Conservation (phyloP, 1,284 basidiomycete genomes). For the Leccinum holopus region DNA sequence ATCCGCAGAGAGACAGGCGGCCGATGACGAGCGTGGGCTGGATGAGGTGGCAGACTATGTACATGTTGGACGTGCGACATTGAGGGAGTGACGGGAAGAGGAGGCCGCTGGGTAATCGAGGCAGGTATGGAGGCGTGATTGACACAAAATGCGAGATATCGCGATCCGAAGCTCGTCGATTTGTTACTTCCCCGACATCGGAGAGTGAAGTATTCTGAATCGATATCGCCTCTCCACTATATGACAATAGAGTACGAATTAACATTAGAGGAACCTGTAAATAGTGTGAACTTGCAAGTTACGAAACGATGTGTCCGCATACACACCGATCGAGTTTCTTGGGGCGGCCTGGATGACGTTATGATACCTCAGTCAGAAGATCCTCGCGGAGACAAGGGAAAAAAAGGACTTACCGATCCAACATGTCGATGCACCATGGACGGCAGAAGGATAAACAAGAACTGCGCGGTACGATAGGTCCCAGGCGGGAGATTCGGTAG, state of each 20-base stretch:
- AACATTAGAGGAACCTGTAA: conserved; percentile 43
- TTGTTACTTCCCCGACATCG: conserved; percentile 78
- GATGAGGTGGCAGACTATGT: conserved; percentile 37
- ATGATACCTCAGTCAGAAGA: too few species aligned
- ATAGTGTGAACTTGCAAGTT: conserved; percentile 11
- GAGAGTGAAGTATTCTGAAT: conserved; percentile 91
- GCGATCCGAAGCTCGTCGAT: conserved; percentile 62
- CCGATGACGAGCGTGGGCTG: conserved; percentile 40
- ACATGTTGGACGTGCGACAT: conserved; percentile 32
- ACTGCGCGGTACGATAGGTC: too few species aligned
- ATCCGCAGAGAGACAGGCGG: conserved; percentile 55
- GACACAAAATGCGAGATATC: conserved; percentile 42
- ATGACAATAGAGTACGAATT: conserved; percentile 74
- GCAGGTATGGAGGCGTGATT: conserved; percentile 28
- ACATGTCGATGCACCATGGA: too few species aligned
- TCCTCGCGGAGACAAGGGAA: too few species aligned
- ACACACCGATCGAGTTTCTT: too few species aligned
- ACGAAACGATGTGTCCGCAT: not conserved
- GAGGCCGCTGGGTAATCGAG: conserved; percentile 28
- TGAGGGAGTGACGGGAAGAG: conserved; percentile 39
- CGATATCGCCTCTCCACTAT: conserved; percentile 93
- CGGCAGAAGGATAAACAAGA: too few species aligned
- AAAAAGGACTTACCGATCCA: too few species aligned
- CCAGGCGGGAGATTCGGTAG: too few species aligned
- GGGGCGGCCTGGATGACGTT: too few species aligned